Evolutionary conservation across 2,329 filamentous ascomycete species (phyloP).

Genomic region (Colletotrichum higginsianum): DNA sequence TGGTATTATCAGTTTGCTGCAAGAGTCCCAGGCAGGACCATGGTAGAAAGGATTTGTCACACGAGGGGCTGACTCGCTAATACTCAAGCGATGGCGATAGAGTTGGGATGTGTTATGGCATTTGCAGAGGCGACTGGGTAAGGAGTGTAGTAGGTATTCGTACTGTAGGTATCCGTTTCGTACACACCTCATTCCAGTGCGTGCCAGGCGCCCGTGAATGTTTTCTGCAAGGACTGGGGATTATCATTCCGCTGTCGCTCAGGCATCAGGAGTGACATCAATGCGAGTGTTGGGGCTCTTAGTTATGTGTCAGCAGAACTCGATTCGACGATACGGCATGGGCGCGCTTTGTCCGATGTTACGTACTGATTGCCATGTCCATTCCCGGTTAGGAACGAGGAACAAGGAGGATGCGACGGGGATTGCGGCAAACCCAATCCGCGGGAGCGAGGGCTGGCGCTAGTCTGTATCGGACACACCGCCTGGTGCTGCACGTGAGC

Average conservation of each 20-base stretch:
- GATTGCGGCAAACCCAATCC: slow-evolving; percentile 33
- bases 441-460: slow-evolving; percentile 14
- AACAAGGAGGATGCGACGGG: slow-evolving; percentile 8
- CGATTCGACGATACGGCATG: slow-evolving; percentile 33
- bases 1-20: slow-evolving; percentile 32
- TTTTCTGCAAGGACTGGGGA: slow-evolving; percentile 32
- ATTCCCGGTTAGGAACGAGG: slow-evolving; percentile 20
- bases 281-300: slow-evolving; percentile 26
- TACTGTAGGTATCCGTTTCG: too few species aligned
- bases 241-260: slow-evolving; percentile 20
- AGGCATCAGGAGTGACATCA: slow-evolving; percentile 33
- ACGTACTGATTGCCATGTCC: slow-evolving; percentile 33
- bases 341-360: slow-evolving; percentile 11
- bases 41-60: slow-evolving; percentile 36
- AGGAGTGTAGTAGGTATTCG: not conserved
- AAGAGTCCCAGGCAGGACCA: slow-evolving; percentile 31
- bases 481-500: slow-evolving; percentile 6
- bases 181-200: too few species aligned
- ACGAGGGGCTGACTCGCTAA: slow-evolving; percentile 30
- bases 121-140: slow-evolving; percentile 14
- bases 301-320: slow-evolving; percentile 40
- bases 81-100: slow-evolving; percentile 24
- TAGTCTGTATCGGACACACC: slow-evolving; percentile 22
- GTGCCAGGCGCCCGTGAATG: slow-evolving; percentile 3
- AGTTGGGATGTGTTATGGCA: slow-evolving; percentile 10